Percentiles rank a stretch among this genome's conserved stretches.
phyloP scores from a whole-genome alignment of 768 basidiomycete species.

The Podaxis pistillaris region DNA sequence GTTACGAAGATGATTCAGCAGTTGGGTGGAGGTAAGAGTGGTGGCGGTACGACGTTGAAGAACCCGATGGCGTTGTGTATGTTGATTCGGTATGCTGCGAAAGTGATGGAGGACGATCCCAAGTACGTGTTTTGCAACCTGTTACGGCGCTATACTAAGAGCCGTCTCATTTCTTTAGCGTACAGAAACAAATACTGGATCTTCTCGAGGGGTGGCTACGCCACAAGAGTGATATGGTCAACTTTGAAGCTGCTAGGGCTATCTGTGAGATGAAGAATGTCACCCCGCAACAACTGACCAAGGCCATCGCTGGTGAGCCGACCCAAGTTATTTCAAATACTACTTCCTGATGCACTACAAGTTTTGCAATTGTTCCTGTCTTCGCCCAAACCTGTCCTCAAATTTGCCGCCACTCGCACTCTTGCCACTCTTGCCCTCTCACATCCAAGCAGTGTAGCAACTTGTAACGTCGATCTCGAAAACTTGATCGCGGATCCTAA shows the following conservation, averaged over 20 bases:
- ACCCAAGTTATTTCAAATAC: not conserved
- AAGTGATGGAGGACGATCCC: slow-evolving; percentile 97
- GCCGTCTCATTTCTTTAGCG: slow-evolving; percentile 39
- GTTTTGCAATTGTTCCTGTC: slow-evolving; percentile 96
- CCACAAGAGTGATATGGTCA: slow-evolving; percentile 99
- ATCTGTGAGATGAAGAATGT: slow-evolving; percentile 96
- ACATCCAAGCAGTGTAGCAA: slow-evolving; percentile 83
- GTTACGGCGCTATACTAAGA: slow-evolving; percentile 6
- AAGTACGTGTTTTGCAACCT: slow-evolving; percentile 63
- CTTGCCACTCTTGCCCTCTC: slow-evolving; percentile 85
- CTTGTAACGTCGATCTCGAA: slow-evolving; percentile 96
- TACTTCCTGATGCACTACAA: slow-evolving; percentile 25
- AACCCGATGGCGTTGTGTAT: slow-evolving; percentile 98
- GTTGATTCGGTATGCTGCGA: slow-evolving; percentile 97
- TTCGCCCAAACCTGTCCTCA: slow-evolving; percentile 91
- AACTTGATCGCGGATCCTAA: slow-evolving; percentile 94
- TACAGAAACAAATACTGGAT: slow-evolving; percentile 91
- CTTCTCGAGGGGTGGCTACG: slow-evolving; percentile 92
- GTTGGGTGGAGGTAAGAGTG: slow-evolving; percentile 84
- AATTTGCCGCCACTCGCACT: slow-evolving; percentile 96
- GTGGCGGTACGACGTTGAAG: slow-evolving; percentile 80
- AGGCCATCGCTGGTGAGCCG: slow-evolving; percentile 81
- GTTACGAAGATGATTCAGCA: slow-evolving; percentile 99
- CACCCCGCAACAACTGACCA: slow-evolving; percentile 70
- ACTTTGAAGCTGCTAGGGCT: slow-evolving; percentile 95